Base-by-base conservation (phyloP, 2,329 filamentous ascomycete species). In the Epichloe festucae region DNA sequence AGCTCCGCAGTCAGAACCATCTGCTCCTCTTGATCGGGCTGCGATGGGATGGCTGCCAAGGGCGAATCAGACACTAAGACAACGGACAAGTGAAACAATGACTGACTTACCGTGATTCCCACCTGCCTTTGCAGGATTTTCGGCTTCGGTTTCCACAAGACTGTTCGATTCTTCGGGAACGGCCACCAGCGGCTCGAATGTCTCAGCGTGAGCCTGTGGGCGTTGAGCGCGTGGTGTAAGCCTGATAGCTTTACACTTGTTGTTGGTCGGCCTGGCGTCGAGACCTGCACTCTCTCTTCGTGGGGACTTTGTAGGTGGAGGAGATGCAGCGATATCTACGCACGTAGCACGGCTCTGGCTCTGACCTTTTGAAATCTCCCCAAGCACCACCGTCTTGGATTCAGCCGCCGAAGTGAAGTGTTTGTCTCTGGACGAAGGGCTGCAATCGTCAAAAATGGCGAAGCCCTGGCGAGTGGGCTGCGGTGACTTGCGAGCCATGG, bases 121-220 rank as follows among this genome's bases (percentile, higher is more conserved):
- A 17, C 21, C 48, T 44, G 48, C 34, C 35, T 27, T 34, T 14
- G 34, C 19, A 39, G 41, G 15, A 38, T 10, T 17, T 17, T 17
- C 6, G 7, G 42, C 27, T 21, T 39, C 51, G 11, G 31, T 34
- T 15, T 51, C 49, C 34, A 44, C 14, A 36, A 52, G 44, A 46
- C 52, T 42, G 34, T 45, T 56, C 41, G 59, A 52, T 53, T 66
- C 65, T 47, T 67, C 64, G 39, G 58, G 53, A n/a, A 66, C 63
- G 14, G 57, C 58, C 56, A 62, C 59, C 31, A 67, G 60, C 47
- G 65, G 64, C 51, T 65, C 62, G 52, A 68, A 69, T 1, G 59
- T 64, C 31, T 66, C 61, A n/a, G 56, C 50, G 34, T 63, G 60
- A 46, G 64, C 56, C 35, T 60, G 57, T 17, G 63, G 60, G n/a